A percentile compares a stretch with the other conserved stretches of the same genome.
Evolutionary conservation across 768 basidiomycete genomes (phyloP).

Genomic region (Auricularia heimuer): DNA sequence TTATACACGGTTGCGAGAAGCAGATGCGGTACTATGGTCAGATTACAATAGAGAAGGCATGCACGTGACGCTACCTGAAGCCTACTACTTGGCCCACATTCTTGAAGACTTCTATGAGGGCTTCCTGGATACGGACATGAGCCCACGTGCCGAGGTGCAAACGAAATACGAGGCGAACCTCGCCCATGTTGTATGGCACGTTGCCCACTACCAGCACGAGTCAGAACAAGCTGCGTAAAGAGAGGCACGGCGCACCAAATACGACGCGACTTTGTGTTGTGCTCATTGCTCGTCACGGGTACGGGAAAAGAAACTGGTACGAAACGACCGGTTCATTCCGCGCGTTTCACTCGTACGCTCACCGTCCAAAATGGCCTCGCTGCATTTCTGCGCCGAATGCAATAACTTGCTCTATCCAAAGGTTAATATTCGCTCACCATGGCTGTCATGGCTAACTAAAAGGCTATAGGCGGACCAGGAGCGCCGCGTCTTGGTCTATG

Average conservation of each 20-base stretch:
- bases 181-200: slow-evolving; percentile 85
- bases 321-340: too few species aligned
- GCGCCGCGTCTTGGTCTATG: slow-evolving; percentile 79
- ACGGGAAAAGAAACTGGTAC: too few species aligned
- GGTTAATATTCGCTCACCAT: slow-evolving; percentile 12
- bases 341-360: background rate
- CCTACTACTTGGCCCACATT: slow-evolving; percentile 81
- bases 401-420: slow-evolving; percentile 86
- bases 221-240: slow-evolving; percentile 2
- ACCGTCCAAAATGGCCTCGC: slow-evolving; percentile 41
- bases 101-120: slow-evolving; percentile 81
- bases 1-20: too few species aligned
- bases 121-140: slow-evolving; percentile 38
- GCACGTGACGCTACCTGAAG: slow-evolving; percentile 47
- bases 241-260: slow-evolving; percentile 40
- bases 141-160: slow-evolving; percentile 5
- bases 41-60: background rate
- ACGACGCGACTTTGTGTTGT: slow-evolving; percentile 32
- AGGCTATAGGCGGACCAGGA: slow-evolving; percentile 65
- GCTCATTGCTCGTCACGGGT: background rate
- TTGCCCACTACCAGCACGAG: slow-evolving; percentile 52
- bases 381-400: slow-evolving; percentile 90
- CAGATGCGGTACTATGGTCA: too few species aligned
- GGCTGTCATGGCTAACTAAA: background rate
- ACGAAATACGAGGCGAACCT: slow-evolving; percentile 29